Conservation (phyloP, 176 grass and related monocot genomes). For the Eragrostis curvula region DNA sequence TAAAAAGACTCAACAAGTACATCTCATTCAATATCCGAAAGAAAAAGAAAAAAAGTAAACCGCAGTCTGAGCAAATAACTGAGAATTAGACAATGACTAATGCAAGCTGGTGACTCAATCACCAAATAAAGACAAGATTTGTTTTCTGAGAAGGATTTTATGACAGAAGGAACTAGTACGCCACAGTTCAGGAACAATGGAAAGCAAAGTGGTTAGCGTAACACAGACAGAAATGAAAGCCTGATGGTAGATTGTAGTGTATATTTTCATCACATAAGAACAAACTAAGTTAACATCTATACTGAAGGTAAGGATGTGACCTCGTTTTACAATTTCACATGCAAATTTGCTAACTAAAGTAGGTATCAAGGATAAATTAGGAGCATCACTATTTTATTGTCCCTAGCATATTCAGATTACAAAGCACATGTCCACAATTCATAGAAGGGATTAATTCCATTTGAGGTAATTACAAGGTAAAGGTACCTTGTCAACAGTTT, state of each 20-base stretch:
- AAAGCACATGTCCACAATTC: background rate
- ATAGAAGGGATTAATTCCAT: background rate
- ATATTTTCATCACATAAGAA: too few species aligned
- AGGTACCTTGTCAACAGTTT: conserved; percentile 90
- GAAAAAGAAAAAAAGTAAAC: too few species aligned
- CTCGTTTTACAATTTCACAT: background rate
- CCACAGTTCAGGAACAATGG: too few species aligned
- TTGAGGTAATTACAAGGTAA: background rate
- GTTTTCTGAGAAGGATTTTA: background rate
- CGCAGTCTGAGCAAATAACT: background rate
- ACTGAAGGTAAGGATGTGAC: background rate
- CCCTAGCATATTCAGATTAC: background rate
- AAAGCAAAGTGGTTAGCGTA: too few species aligned
- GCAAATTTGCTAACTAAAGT: background rate
- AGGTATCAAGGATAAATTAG: background rate
- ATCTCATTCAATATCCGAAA: background rate
- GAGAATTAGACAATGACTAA: background rate
- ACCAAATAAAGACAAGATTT: background rate
- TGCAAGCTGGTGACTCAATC: background rate
- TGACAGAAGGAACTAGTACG: too few species aligned
- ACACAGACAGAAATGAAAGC: too few species aligned
- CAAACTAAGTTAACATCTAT: too few species aligned
- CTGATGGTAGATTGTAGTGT: background rate
- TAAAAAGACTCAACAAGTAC: background rate
- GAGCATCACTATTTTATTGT: background rate